phyloP scores from a whole-genome alignment of 2,329 filamentous ascomycete genomes.

The Tolypocladium guangdongense region DNA sequence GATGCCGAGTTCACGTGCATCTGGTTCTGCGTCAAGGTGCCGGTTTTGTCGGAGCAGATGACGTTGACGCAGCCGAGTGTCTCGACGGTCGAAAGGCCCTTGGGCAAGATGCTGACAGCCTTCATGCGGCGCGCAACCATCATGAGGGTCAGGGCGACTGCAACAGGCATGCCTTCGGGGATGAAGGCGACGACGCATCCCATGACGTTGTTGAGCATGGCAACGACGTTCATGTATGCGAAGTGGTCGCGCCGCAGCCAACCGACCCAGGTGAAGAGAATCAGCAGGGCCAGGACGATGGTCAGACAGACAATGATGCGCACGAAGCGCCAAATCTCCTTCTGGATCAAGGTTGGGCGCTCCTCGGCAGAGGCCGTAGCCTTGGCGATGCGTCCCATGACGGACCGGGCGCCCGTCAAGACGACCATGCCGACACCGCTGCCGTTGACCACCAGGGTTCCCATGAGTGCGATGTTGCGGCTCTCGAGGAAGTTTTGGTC shows the following conservation, averaged over 20 bases:
- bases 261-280: constrained; percentile 33
- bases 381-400: constrained; percentile 30
- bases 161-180: constrained; percentile 28
- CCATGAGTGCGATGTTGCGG: constrained; percentile 32
- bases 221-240: constrained; percentile 28
- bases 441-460: constrained; percentile 29
- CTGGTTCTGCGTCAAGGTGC: constrained; percentile 30
- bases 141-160: constrained; percentile 28
- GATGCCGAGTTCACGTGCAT: constrained; percentile 30
- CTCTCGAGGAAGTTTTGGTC: constrained; percentile 31
- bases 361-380: constrained; percentile 25
- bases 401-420: constrained; percentile 26
- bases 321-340: constrained; percentile 32
- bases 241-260: constrained; percentile 27
- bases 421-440: constrained; percentile 27
- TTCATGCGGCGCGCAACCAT: constrained; percentile 32
- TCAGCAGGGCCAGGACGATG: constrained; percentile 24
- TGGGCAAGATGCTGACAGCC: constrained; percentile 28
- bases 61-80: constrained; percentile 32
- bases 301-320: constrained; percentile 29
- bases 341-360: constrained; percentile 27
- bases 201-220: constrained; percentile 35
- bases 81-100: constrained; percentile 29
- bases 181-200: constrained; percentile 29
- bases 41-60: constrained; percentile 32